phyloP scores from a whole-genome alignment of 352 stramenopile species.

The Paralagenidium karlingii region DNA sequence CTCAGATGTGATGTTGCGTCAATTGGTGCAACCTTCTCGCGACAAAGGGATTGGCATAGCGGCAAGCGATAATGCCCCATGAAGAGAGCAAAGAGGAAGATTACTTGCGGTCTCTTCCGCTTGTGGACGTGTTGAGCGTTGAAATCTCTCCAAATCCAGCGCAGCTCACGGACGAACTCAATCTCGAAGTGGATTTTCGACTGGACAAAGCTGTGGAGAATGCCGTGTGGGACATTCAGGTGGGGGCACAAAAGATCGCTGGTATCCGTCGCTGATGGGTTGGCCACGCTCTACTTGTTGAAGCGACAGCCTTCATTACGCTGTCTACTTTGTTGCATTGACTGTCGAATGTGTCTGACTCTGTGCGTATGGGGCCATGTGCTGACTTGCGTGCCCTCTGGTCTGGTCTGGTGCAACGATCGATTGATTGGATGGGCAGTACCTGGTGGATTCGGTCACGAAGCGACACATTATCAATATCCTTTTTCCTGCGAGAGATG shows the following conservation, averaged over 20 bases:
- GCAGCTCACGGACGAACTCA: constrained; percentile 53
- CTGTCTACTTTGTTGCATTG: too few relatives aligned
- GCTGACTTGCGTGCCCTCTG: too few relatives aligned
- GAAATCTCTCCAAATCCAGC: constrained; percentile 78
- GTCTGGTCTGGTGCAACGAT: neutral
- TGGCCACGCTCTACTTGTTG: too few relatives aligned
- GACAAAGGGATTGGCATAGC: too few relatives aligned
- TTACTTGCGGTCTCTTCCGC: constrained; percentile 26
- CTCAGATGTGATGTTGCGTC: too few relatives aligned
- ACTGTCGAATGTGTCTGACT: too few relatives aligned
- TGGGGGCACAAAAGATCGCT: constrained; percentile 9
- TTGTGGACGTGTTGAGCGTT: constrained; percentile 56
- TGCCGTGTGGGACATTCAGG: constrained; percentile 70
- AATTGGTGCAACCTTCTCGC: too few relatives aligned
- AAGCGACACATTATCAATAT: constrained; percentile 85
- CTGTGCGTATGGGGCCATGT: too few relatives aligned
- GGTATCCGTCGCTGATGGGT: too few relatives aligned
- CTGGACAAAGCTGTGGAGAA: constrained; percentile 44
- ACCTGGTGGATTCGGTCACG: constrained; percentile 72
- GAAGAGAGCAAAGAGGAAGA: constrained; percentile 30
- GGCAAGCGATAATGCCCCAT: too few relatives aligned
- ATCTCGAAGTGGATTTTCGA: constrained; percentile 71
- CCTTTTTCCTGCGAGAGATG: constrained; percentile 19
- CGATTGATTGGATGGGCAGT: constrained; percentile 16
- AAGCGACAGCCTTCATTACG: too few relatives aligned